Conservation (phyloP, 2,329 filamentous ascomycete species). For the Apiospora kogelbergensis region DNA sequence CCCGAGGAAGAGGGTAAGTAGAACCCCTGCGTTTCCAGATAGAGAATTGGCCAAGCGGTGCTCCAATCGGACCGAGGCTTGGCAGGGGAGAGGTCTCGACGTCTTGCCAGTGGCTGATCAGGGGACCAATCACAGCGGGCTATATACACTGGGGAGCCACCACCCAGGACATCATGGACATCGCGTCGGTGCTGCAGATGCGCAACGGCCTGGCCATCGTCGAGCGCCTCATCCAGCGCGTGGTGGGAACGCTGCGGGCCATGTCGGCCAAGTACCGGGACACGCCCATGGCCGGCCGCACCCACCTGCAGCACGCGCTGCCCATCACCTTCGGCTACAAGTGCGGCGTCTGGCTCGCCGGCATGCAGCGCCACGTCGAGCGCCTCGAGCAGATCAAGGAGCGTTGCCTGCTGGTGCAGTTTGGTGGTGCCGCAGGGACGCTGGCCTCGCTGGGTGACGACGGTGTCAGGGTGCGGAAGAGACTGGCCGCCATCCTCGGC, state of each 20-base stretch:
- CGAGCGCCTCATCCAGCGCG: conserved; percentile 40
- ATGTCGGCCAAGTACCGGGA: conserved; percentile 47
- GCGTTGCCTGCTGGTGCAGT: conserved; percentile 52
- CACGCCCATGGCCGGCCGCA: conserved; percentile 57
- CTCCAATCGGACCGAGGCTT: background rate
- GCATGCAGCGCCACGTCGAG: conserved; percentile 47
- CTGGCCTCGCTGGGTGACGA: conserved; percentile 50
- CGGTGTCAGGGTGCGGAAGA: conserved; percentile 47
- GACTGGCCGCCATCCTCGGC: conserved; percentile 47
- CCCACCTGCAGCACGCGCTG: conserved; percentile 57
- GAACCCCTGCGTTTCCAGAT: no score
- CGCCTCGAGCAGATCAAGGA: conserved; percentile 45
- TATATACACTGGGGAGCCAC: conserved; percentile 61
- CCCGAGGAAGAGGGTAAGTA: conserved; percentile 31
- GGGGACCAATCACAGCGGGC: conserved; percentile 14
- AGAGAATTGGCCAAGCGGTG: background rate
- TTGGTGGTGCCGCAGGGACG: conserved; percentile 56
- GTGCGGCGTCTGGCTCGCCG: conserved; percentile 53
- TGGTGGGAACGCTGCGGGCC: conserved; percentile 41
- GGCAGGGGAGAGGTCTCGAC: background rate
- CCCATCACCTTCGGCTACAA: conserved; percentile 60
- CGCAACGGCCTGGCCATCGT: conserved; percentile 49
- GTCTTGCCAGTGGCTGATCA: background rate
- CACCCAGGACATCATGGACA: conserved; percentile 60
- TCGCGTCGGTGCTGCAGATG: conserved; percentile 53